Base-by-base conservation (phyloP, 2,329 filamentous ascomycete genomes). In the Colletotrichum cordylinicola region DNA sequence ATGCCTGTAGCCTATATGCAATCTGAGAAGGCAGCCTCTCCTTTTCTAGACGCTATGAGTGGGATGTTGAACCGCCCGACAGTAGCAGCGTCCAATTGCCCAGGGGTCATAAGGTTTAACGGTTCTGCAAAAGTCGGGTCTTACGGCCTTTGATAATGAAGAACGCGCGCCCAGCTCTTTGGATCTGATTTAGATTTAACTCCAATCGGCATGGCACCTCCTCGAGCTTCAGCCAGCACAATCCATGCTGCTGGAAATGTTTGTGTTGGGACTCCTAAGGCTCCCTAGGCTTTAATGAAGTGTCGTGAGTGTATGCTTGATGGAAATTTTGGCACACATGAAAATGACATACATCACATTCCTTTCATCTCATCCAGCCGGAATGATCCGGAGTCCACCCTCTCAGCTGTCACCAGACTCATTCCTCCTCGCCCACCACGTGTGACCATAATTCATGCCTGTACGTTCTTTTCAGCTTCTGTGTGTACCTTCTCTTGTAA, bases 91-190 rank as follows among this genome's bases (percentile, higher is more conserved):
- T 43, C 18, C 0, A 43, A n/a, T n/a, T n/a, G 9, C 8, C 18
- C 39, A 9, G 18, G 0, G 18, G 39, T n/a, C 39, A n/a, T n/a
- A 6, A 0, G 9, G 1, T 43, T 43, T 0, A n/a, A 43, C 18
- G 2, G 39, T 43, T 43, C 39, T 43, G 10, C 9, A 5, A n/a
- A 43, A 6, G 39, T 6, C 39, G n/a, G 9, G 0, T 10, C 39
- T n/a, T 43, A 8, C n/a, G n/a, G 9, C n/a, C 39, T n/a, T 9
- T 43, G 0, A 43, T n/a, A 43, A 12, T 43, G 39, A 43, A 5
- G 39, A 43, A 0, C 0, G 39, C 39, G n/a, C 1, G 18, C 18
- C 39, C 9, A 43, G 18, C 9, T 43, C 9, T 0, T n/a, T 4
- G 18, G 9, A n/a, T n/a, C 2, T 43, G 18, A n/a, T 43, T 43